These are phyloP conservation scores for Tubosaeta sp. DNA, from an alignment of 768 basidiomycete species.

Conservation along the genomic window DNA sequence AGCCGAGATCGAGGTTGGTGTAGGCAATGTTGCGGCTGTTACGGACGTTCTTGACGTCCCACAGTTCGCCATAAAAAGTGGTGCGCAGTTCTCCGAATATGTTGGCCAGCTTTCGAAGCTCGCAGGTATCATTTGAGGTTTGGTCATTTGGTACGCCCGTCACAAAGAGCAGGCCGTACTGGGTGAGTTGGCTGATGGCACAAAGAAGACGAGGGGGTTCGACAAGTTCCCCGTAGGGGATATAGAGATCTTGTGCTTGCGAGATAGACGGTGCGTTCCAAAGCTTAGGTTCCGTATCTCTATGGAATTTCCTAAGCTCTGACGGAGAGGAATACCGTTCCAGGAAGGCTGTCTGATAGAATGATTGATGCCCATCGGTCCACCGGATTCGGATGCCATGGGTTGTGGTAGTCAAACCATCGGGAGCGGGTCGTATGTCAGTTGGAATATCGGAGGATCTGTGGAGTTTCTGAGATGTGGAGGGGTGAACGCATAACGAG, in stretches of 20 bases:
- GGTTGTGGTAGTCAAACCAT: constrained; percentile 38
- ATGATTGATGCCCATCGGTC: constrained; percentile 57
- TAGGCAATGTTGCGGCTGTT: constrained; percentile 91
- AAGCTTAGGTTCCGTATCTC: constrained; percentile 32
- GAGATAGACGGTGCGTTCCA: constrained; percentile 47
- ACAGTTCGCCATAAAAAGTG: constrained; percentile 87
- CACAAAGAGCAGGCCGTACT: constrained; percentile 72
- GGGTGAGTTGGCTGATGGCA: constrained; percentile 66
- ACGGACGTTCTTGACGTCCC: constrained; percentile 78
- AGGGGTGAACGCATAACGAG: constrained; percentile 66
- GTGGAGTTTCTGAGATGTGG: constrained; percentile 74
- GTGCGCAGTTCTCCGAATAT: constrained; percentile 71
- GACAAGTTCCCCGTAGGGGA: constrained; percentile 51
- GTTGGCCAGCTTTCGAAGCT: constrained; percentile 60
- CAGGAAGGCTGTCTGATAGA: constrained; percentile 48
- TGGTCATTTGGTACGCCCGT: constrained; percentile 60
- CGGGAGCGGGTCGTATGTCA: constrained; percentile 42
- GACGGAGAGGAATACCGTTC: constrained; percentile 41
- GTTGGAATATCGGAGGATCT: constrained; percentile 60
- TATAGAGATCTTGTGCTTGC: constrained; percentile 41
- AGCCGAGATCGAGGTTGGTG: constrained; percentile 80
- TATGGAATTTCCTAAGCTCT: constrained; percentile 40
- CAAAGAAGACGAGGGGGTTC: constrained; percentile 43
- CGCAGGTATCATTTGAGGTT: constrained; percentile 60
- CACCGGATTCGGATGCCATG: constrained; percentile 52